Conservation (phyloP, 805 yeast genomes). For the Sugiyamaella floridensis region DNA sequence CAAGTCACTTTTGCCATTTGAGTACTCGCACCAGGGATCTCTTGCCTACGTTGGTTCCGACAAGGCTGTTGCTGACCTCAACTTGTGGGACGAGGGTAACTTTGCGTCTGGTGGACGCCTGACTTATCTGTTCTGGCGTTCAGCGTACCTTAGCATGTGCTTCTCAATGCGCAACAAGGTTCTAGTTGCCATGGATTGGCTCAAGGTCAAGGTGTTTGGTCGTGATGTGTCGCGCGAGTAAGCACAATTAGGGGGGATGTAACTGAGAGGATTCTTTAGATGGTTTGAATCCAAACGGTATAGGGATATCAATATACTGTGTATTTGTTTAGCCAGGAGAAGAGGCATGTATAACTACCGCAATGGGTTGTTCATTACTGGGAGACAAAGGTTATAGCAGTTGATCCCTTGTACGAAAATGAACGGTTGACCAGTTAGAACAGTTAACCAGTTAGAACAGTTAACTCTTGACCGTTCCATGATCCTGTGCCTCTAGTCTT, state of each 20-base stretch:
- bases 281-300: too few species aligned
- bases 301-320: too few species aligned
- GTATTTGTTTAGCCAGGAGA: too few species aligned
- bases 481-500: too few species aligned
- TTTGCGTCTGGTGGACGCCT: constrained; percentile 77
- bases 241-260: neutral
- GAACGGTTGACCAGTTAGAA: too few species aligned
- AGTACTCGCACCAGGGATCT: constrained; percentile 85
- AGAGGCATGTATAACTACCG: too few species aligned
- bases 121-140: constrained; percentile 91
- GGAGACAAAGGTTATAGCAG: too few species aligned
- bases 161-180: constrained; percentile 83
- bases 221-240: constrained; percentile 89
- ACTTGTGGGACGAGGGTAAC: constrained; percentile 58
- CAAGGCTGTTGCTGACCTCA: constrained; percentile 87
- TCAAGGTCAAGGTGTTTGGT: constrained; percentile 79
- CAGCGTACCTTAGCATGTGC: constrained; percentile 89
- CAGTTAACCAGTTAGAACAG: too few species aligned
- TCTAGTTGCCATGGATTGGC: constrained; percentile 83
- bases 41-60: constrained; percentile 89
- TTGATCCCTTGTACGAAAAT: too few species aligned
- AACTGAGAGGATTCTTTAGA: too few species aligned
- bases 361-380: too few species aligned
- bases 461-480: too few species aligned
- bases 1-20: constrained; percentile 46